Evolutionary conservation across 306 rosid species (phyloP).

Genomic region (Morella rubra): DNA sequence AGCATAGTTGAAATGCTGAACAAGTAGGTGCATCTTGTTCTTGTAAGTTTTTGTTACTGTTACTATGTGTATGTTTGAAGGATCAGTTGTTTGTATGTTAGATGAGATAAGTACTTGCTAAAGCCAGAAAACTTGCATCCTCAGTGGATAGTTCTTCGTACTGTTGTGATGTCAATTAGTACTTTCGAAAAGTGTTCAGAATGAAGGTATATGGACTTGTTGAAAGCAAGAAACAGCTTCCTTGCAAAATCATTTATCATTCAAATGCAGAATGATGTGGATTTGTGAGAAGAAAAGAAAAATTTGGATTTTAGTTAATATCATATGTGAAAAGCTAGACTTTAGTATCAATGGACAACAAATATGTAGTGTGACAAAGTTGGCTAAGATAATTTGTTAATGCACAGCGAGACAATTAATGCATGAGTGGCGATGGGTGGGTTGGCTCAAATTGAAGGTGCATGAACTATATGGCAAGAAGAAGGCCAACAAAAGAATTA

Average conservation of each 20-base stretch:
- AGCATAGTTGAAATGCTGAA: conserved; percentile 69
- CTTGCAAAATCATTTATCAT: neutral
- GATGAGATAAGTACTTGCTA: no score
- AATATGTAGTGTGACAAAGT: neutral
- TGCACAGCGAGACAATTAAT: neutral
- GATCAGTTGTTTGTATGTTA: neutral
- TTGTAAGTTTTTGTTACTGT: conserved; percentile 7
- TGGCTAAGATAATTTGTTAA: neutral
- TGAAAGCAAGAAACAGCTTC: neutral
- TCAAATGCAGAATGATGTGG: neutral
- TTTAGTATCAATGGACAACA: neutral
- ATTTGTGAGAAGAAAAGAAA: neutral
- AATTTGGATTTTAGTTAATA: neutral
- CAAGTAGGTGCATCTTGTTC: conserved; percentile 56
- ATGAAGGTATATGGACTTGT: neutral
- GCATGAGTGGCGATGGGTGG: neutral
- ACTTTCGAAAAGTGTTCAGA: neutral
- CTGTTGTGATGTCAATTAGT: no score
- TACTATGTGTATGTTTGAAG: neutral
- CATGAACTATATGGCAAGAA: neutral
- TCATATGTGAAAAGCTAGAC: neutral
- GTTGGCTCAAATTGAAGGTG: neutral
- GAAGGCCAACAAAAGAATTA: neutral
- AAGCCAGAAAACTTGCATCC: no score
- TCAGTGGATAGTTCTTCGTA: no score